A percentile compares a stretch with the other conserved stretches of the same genome.
These are phyloP conservation scores for Penicillium subrubescens DNA, from an alignment of 495 filamentous ascomycete species.

Conservation along the genomic window DNA sequence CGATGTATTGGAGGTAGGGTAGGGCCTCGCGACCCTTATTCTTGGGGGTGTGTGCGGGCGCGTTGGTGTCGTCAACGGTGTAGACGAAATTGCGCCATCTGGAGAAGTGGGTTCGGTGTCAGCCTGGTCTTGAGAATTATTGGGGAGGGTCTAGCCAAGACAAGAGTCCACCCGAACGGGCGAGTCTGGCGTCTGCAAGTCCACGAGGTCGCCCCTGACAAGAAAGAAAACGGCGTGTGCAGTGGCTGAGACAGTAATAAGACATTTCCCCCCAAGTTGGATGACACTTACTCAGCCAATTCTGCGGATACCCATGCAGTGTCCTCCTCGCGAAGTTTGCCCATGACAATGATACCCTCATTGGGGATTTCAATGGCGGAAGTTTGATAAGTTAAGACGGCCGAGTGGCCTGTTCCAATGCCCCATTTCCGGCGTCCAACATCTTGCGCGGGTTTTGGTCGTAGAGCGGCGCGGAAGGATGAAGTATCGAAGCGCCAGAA, in stretches of 20 bases:
- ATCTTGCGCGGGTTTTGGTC: conserved; percentile 19
- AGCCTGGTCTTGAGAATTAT: conserved; percentile 2
- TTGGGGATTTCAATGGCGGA: conserved; percentile 41
- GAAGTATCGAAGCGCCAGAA: conserved; percentile 38
- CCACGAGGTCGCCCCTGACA: background rate
- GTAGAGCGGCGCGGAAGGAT: conserved; percentile 21
- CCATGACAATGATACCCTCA: conserved; percentile 47
- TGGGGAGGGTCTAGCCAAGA: conserved; percentile 2
- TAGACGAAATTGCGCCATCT: conserved; percentile 51
- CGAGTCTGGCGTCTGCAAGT: background rate
- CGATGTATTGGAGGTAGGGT: conserved; percentile 51
- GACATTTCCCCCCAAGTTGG: background rate
- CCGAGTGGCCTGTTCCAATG: conserved; percentile 16
- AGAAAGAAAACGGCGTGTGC: background rate
- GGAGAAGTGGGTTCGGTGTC: conserved; percentile 6
- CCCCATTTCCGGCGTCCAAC: conserved; percentile 30
- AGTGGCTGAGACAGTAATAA: conserved; percentile 4
- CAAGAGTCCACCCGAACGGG: background rate
- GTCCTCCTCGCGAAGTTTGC: conserved; percentile 39
- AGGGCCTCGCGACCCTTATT: conserved; percentile 52
- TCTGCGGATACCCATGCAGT: conserved; percentile 45
- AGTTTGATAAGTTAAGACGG: conserved; percentile 28
- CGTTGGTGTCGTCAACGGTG: conserved; percentile 45
- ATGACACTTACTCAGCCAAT: conserved; percentile 41
- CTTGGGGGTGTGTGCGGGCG: conserved; percentile 39